Conservation (phyloP, 441 rosid species). For the Adansonia gregorii region DNA sequence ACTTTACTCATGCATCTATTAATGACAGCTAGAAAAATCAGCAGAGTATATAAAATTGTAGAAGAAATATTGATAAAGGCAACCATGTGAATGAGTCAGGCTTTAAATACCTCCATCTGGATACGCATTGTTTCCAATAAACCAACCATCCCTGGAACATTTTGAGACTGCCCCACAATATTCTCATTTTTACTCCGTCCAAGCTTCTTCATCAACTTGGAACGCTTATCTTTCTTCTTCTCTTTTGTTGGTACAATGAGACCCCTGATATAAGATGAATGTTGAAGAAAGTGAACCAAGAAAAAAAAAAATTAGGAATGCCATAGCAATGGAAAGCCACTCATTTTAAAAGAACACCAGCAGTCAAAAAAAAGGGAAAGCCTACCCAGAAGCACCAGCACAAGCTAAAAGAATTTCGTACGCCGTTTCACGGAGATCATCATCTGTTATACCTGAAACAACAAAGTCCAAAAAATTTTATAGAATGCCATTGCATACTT, state of each 20-base stretch:
- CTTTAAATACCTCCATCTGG: slow-evolving; percentile 87
- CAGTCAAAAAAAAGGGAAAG: slow-evolving; percentile 21
- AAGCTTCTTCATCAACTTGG: slow-evolving; percentile 91
- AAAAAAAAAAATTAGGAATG: slow-evolving; percentile 16
- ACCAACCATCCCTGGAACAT: slow-evolving; percentile 74
- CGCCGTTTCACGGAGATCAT: slow-evolving; percentile 95
- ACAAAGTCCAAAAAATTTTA: slow-evolving; percentile 7
- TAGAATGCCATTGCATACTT: neutral
- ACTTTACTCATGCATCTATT: slow-evolving; percentile 10
- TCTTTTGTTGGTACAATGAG: slow-evolving; percentile 92
- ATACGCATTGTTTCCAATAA: slow-evolving; percentile 91
- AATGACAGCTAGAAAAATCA: neutral
- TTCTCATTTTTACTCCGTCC: slow-evolving; percentile 84
- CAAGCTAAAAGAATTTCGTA: slow-evolving; percentile 93
- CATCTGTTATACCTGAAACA: slow-evolving; percentile 81
- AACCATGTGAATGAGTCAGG: neutral
- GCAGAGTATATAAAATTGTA: neutral
- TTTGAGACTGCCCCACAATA: slow-evolving; percentile 58
- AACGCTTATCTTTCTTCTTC: slow-evolving; percentile 84
- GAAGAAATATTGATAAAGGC: neutral
- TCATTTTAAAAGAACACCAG: slow-evolving; percentile 13
- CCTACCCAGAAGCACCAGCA: slow-evolving; percentile 98
- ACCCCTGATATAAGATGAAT: slow-evolving; percentile 54
- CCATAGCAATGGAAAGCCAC: neutral
- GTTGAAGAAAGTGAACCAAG: slow-evolving; percentile 16